phyloP scores from a whole-genome alignment of 176 grass and related monocot species.

The Oropetium thomaeum region DNA sequence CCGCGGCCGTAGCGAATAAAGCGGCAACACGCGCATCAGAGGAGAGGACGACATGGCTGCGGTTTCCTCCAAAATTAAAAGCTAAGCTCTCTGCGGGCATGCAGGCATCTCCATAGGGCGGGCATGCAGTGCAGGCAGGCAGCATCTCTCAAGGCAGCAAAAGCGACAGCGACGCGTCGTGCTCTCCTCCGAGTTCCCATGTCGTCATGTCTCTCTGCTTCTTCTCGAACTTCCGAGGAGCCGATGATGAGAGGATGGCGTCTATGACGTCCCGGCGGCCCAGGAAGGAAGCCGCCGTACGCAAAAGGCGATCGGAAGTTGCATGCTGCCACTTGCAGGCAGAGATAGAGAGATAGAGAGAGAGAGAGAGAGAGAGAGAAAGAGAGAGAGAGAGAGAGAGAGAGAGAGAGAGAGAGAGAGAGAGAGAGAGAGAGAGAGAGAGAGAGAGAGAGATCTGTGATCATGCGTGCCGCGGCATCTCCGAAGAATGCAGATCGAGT shows the following conservation, averaged over 20 bases:
- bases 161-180: slow-evolving; percentile 16
- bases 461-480: neutral
- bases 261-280: neutral
- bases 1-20: slow-evolving; percentile 12
- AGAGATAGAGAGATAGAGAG: too few relatives aligned
- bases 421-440: too few relatives aligned
- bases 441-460: neutral
- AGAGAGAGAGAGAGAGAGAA: too few relatives aligned
- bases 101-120: neutral
- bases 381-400: too few relatives aligned
- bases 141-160: neutral
- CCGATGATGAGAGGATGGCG: neutral
- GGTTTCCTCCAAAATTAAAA: slow-evolving; percentile 5
- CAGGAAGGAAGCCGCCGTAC: neutral
- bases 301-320: neutral
- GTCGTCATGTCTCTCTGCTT: slow-evolving; percentile 7
- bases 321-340: slow-evolving; percentile 16
- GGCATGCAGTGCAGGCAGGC: neutral
- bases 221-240: neutral
- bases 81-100: too few relatives aligned
- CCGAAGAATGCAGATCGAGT: neutral
- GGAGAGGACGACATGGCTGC: neutral
- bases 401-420: too few relatives aligned
- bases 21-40: neutral
- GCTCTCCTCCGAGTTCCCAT: neutral